Percentiles rank a stretch among this genome's conserved stretches.
These are phyloP conservation scores for Podaxis rugospora DNA, from an alignment of 768 basidiomycete genomes.

Conservation along the genomic window DNA sequence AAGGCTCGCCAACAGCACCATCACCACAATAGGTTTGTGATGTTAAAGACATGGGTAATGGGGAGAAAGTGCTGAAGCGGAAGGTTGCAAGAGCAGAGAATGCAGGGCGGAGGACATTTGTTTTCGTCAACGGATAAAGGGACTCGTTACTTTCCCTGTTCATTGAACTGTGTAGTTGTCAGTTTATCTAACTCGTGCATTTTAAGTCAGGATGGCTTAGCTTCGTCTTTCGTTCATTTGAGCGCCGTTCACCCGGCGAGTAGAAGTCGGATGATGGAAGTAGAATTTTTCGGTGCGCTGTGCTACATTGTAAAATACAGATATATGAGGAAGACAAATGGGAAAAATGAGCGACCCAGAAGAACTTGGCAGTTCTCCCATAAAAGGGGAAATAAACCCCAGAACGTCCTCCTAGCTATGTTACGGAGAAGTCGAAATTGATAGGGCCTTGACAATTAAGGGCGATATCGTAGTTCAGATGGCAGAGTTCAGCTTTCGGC, in stretches of 20 bases:
- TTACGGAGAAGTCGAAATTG: neutral
- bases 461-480: neutral
- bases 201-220: constrained; percentile 2
- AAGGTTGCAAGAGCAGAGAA: neutral
- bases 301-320: constrained; percentile 10
- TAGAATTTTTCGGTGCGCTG: constrained; percentile 3
- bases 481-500: constrained; percentile 4
- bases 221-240: neutral
- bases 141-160: neutral
- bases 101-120: neutral
- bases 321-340: constrained; percentile 1
- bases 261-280: neutral
- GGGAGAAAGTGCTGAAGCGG: neutral
- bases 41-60: neutral
- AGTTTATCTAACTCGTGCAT: neutral
- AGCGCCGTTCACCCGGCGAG: neutral
- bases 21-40: neutral
- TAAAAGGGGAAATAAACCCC: neutral
- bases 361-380: neutral
- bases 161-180: neutral
- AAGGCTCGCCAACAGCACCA: neutral
- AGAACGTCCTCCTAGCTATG: neutral
- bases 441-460: neutral
- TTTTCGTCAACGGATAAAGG: neutral
- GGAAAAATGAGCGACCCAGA: neutral